Base-by-base conservation (phyloP, 208 protist genomes). In the Borovskyia barvae region DNA sequence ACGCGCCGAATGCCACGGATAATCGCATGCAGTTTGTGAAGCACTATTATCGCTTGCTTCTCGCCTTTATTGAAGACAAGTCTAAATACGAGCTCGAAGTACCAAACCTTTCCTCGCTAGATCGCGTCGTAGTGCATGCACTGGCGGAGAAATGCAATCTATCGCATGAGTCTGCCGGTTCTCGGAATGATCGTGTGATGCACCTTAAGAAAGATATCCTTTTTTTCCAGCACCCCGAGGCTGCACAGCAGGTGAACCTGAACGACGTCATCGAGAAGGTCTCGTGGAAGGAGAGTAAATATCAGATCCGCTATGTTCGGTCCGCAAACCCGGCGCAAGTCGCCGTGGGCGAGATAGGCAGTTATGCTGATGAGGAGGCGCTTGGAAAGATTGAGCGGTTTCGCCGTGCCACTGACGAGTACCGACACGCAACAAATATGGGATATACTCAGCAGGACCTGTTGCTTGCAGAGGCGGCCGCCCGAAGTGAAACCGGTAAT, bases 111-210 rank as follows among this genome's bases (percentile, higher is more conserved):
- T 79, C 48, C 37, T 68, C 69, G 11, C 85, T 88, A 49, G 90
- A 94, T 59, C 81, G 91, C 26, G 51, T 78, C 11, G 82, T 87
- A 32, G 70, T 97, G 22, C 91, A 97, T 63, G 58, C 37, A 7
- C 53, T 97, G 14, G 91, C 88, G 2, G 80, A 94, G 72, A 71
- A 75, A 51, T 95, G 87, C 76, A 94, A 94, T 43, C 67, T 97
- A 11, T 78, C 75, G 2, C 91, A 97, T 63, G 66, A 86, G 26
- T 92, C 82, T 9, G 60, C 46, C 26, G 87, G 86, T 11, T 30
- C 45, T 1, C 74, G 75, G 20, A 48, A 64, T 3, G 39, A 75
- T 28, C 80, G 91, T 22, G 71, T 72, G 30, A 74, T 97, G 40
- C 61, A 82, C 49, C 72, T 97, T 11, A 83, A 80, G 43, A 95